Evolutionary conservation across 345 rosid genomes (phyloP), one percentile per base, ranked within the genome.

Genomic region (Eutrema yunnanense): DNA sequence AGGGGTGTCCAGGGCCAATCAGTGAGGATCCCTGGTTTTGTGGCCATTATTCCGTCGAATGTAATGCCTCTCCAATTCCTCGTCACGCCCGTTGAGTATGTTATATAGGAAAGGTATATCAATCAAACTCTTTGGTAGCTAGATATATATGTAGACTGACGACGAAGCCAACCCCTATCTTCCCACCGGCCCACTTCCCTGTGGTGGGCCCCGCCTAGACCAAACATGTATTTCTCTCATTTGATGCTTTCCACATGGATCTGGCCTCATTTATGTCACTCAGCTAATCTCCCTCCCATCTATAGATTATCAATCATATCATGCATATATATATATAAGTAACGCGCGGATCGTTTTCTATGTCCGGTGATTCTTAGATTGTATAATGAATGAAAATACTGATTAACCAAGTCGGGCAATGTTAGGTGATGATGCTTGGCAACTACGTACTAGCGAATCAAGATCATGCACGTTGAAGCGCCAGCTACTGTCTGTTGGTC

Each of bases 1-100:
- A 85, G 84, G 37, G 85, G 38, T 49, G 79, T 59, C 86, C 88
- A 85, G 4, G 88, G 88, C 88, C 86, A 85, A 5, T 83, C 78
- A 4, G 83, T 79, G 71, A 85, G 85, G 50, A 83, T 58, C 69
- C 88, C 88, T 58, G 88, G 88, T 67, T 75, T 83, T 19, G 86
- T 63, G 46, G 89, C 89, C 89, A 86, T 85, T 70, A 66, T 74
- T 49, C 67, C 60, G 71, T 55, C 27, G 44, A 49, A 40, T 73
- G 62, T 74, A 46, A 13, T 60, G 27, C 40, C 9, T 63, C 26
- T 73, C 57, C 32, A 56, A 65, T 58, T 38, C 65, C 65, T 73
- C 34, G 32, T 73, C 52, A 65, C 46, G 43, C 14, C 16, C 16
- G 16, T 0, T 16, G 16, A 16, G 16, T 16, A 16, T 16, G 16